These are phyloP conservation scores for Penicillium cosmopolitanum DNA, from an alignment of 495 filamentous ascomycete genomes.

Conservation along the genomic window DNA sequence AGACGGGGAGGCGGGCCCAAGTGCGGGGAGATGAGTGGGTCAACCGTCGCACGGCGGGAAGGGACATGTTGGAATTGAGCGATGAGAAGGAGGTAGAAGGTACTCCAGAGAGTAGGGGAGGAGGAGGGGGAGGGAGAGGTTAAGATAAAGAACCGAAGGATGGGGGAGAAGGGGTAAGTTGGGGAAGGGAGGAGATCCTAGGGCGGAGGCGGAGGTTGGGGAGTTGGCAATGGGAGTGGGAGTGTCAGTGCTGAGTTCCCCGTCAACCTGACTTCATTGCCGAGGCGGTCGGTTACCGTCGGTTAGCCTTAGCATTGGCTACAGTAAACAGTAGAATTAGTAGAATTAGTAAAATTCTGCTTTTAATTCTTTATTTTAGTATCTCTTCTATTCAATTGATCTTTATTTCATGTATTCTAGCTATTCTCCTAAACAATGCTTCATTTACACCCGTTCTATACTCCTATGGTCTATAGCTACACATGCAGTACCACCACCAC, in stretches of 20 bases:
- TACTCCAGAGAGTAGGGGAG: neutral
- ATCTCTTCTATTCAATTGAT: neutral
- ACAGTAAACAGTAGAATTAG: neutral
- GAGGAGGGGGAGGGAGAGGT: neutral
- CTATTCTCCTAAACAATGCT: too few species aligned
- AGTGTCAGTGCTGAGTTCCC: neutral
- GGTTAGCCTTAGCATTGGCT: constrained; percentile 7
- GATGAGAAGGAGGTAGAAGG: constrained; percentile 17
- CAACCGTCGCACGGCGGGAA: constrained; percentile 48
- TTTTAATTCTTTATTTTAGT: neutral
- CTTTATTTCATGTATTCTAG: too few species aligned
- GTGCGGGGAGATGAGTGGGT: constrained; percentile 55
- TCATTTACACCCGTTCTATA: too few species aligned
- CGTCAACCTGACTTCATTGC: constrained; percentile 31
- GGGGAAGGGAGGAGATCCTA: constrained; percentile 1
- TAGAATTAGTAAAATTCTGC: neutral
- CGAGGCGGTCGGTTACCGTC: constrained; percentile 38
- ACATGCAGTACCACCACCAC: neutral
- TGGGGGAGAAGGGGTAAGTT: constrained; percentile 13
- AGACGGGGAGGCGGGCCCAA: constrained; percentile 49
- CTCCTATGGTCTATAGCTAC: neutral
- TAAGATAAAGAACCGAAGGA: constrained; percentile 9
- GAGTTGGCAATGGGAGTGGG: too few species aligned
- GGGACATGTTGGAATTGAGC: constrained; percentile 28
- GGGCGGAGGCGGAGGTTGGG: constrained; percentile 18